These are phyloP conservation scores for Ceratobasidium theobromae DNA, from an alignment of 1,284 basidiomycete genomes.

Conservation along the genomic window DNA sequence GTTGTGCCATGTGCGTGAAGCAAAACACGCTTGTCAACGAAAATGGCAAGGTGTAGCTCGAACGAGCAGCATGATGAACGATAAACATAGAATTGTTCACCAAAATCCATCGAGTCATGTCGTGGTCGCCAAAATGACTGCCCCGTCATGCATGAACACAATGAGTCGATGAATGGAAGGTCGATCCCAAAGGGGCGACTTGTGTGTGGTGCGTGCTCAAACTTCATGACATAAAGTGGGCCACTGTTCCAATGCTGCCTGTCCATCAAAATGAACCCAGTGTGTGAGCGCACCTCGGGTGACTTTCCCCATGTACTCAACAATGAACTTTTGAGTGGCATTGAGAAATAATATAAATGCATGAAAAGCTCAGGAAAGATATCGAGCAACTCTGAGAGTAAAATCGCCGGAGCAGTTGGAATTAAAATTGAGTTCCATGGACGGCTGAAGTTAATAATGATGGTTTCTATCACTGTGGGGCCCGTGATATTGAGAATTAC, in stretches of 20 bases:
- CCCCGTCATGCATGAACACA: too few species aligned
- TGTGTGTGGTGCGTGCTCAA: neutral
- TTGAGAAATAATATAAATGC: conserved; percentile 11
- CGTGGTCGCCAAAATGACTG: too few species aligned
- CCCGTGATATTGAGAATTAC: neutral
- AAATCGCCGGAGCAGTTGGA: neutral
- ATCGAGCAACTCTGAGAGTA: neutral
- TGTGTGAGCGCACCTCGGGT: neutral
- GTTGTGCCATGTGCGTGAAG: too few species aligned
- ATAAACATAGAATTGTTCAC: too few species aligned
- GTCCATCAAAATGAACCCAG: conserved; percentile 8
- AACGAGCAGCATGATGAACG: too few species aligned
- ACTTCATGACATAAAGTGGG: neutral
- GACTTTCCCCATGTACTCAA: conserved; percentile 14
- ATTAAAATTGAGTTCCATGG: conserved; percentile 22
- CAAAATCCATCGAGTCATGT: too few species aligned
- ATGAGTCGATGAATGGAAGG: neutral
- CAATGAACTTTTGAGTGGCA: neutral
- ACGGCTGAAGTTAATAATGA: neutral
- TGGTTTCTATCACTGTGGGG: neutral
- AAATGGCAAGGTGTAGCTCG: too few species aligned
- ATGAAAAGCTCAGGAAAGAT: conserved; percentile 23
- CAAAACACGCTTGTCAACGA: too few species aligned
- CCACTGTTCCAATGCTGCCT: neutral
- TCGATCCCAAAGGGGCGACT: neutral